These are phyloP conservation scores for Fusarium beomiforme DNA, from an alignment of 2,329 filamentous ascomycete species.

Conservation along the genomic window DNA sequence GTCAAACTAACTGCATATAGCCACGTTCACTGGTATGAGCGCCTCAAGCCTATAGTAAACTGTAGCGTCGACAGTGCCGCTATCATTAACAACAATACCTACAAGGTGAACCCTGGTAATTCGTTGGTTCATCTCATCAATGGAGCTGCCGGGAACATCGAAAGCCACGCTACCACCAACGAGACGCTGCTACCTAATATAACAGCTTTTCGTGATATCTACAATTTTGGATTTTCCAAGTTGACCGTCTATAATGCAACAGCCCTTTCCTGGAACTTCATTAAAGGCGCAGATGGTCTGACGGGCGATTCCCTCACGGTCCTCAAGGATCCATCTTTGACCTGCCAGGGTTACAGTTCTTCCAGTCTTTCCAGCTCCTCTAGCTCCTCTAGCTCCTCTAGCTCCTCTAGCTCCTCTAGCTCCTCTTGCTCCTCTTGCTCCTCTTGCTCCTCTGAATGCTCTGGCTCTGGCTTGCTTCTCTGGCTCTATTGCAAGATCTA, in stretches of 20 bases:
- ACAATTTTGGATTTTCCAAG: neutral
- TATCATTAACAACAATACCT: neutral
- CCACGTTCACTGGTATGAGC: constrained; percentile 7
- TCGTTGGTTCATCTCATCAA: neutral
- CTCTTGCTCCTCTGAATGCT: neutral
- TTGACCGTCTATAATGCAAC: neutral
- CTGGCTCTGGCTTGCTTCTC: neutral
- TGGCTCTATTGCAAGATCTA: neutral
- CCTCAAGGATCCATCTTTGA: neutral
- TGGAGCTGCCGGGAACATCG: neutral
- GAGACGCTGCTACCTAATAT: accelerated
- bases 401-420: neutral
- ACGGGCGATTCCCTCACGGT: neutral
- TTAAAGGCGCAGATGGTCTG: neutral
- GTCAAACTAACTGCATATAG: neutral
- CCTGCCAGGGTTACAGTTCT: neutral
- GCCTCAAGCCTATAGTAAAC: neutral
- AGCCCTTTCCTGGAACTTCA: neutral
- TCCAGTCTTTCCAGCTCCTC: accelerated
- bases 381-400: neutral
- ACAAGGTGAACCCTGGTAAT: neutral
- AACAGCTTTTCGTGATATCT: neutral
- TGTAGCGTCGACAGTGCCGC: neutral
- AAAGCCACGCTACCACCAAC: neutral
- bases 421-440: neutral